phyloP scores from a whole-genome alignment of 129 eudicot genomes.

The Saposhnikovia divaricata region DNA sequence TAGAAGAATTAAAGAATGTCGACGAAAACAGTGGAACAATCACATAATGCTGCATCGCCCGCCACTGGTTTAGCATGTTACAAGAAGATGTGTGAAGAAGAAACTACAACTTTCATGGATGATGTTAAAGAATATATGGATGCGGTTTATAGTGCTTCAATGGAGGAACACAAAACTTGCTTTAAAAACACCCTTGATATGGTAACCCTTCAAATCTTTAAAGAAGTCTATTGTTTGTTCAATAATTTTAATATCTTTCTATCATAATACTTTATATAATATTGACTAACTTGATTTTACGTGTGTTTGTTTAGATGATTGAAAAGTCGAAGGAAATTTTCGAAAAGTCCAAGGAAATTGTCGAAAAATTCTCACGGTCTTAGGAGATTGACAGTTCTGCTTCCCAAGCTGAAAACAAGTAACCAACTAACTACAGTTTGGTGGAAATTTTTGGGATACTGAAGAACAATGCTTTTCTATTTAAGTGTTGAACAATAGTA shows the following conservation, averaged over 20 bases:
- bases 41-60: neutral
- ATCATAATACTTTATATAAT: neutral
- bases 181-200: slow-evolving; percentile 50
- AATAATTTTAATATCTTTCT: neutral
- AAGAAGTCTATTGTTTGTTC: neutral
- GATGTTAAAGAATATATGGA: neutral
- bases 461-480: neutral
- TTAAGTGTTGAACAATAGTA: neutral
- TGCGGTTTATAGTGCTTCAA: slow-evolving; percentile 60
- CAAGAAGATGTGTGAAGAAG: neutral
- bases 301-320: slow-evolving; percentile 44
- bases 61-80: neutral
- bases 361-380: slow-evolving; percentile 34
- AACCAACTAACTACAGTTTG: slow-evolving; percentile 24
- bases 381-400: slow-evolving; percentile 43
- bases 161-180: slow-evolving; percentile 73
- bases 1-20: neutral
- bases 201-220: slow-evolving; percentile 17
- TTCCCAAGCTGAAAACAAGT: slow-evolving; percentile 35
- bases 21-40: slow-evolving; percentile 2
- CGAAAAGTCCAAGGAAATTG: slow-evolving; percentile 39
- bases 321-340: slow-evolving; percentile 43
- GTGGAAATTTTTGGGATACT: neutral
- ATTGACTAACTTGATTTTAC: neutral
- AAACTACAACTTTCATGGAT: neutral